A percentile compares a stretch with the other conserved stretches of the same genome.
Conservation (phyloP, 2,329 filamentous ascomycete species). For the Penicillium sp. region DNA sequence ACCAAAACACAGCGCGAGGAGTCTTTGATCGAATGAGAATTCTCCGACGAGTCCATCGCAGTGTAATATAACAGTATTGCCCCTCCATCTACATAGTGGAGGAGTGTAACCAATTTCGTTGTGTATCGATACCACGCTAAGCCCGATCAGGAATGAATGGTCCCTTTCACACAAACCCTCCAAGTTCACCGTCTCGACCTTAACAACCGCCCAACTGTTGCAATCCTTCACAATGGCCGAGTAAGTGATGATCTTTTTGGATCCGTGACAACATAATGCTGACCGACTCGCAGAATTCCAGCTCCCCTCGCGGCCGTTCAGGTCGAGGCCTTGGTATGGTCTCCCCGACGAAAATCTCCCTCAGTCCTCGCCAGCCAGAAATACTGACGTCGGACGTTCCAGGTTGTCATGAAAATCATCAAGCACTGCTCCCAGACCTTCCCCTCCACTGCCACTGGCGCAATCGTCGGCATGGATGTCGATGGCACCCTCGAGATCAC, state of each 20-base stretch:
- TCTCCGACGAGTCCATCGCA: neutral
- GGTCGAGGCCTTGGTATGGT: slow-evolving; percentile 84
- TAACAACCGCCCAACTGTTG: slow-evolving; percentile 19
- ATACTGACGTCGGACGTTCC: slow-evolving; percentile 29
- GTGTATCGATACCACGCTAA: slow-evolving; percentile 20
- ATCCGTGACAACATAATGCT: slow-evolving; percentile 7
- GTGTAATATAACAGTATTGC: slow-evolving; percentile 21
- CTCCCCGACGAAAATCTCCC: slow-evolving; percentile 34
- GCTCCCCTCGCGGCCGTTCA: slow-evolving; percentile 80
- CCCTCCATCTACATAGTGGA: slow-evolving; percentile 6
- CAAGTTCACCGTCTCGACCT: slow-evolving; percentile 18
- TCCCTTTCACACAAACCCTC: slow-evolving; percentile 28
- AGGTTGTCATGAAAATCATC: slow-evolving; percentile 98
- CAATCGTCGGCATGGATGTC: slow-evolving; percentile 89
- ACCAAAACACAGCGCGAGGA: neutral
- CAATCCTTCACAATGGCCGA: slow-evolving; percentile 27
- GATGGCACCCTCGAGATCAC: slow-evolving; percentile 81
- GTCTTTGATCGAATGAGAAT: neutral
- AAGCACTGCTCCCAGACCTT: slow-evolving; percentile 89
- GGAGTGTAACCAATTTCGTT: neutral
- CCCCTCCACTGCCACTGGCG: slow-evolving; percentile 84
- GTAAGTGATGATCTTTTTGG: slow-evolving; percentile 13
- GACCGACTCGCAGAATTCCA: slow-evolving; percentile 54
- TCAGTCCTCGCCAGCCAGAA: slow-evolving; percentile 25
- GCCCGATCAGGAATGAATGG: slow-evolving; percentile 21